Base-by-base conservation (phyloP, 257 asterid species). In the Plantago ovata region DNA sequence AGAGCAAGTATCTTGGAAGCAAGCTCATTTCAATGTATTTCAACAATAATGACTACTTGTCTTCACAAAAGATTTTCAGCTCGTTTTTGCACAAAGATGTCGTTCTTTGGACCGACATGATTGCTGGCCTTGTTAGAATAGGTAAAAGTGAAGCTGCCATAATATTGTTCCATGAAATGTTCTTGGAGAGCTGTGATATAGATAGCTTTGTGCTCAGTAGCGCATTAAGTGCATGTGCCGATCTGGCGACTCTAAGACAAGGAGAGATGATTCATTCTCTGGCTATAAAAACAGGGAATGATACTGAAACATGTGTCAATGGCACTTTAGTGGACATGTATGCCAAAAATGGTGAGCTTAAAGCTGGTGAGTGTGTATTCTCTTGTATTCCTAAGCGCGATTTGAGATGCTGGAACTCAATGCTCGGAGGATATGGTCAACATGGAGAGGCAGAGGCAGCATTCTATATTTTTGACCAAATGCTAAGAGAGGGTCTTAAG, bases 61-160 rank as follows among this genome's bases (percentile, higher is more conserved):
- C 81, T 13, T 77, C 89, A 61, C 77, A 53, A 40, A 79, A 77
- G 79, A 71, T 87, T 22, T 91, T 91, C 64, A 15, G 14, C 36
- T 73, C 76, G 24, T 62, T 73, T 67, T 16, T 18, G 3, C 58
- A 52, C n/a, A 91, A 81, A 73, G 98, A 91, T 75, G 71, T 61
- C 3, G 84, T 91, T 74, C 81, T 91, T 45, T 91, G 98, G 98
- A 87, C 96, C 4, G 89, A 81, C 64, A 83, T 91, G 96, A 82
- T 91, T 53, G 75, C 83, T n/a, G 88, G 96, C 73, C 76, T 77
- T 61, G 85, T 81, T 70, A 76, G 81, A 65, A 55, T 65, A 9
- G 94, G 92, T 44, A 79, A 87, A 59, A 76, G 91, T 4, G 92
- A 80, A 71, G 72, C 20, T 28, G 86, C 98, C 9, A 32, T 91